These are phyloP conservation scores for Metschnikowia sp. DNA, from an alignment of 805 yeast genomes.

Conservation along the genomic window DNA sequence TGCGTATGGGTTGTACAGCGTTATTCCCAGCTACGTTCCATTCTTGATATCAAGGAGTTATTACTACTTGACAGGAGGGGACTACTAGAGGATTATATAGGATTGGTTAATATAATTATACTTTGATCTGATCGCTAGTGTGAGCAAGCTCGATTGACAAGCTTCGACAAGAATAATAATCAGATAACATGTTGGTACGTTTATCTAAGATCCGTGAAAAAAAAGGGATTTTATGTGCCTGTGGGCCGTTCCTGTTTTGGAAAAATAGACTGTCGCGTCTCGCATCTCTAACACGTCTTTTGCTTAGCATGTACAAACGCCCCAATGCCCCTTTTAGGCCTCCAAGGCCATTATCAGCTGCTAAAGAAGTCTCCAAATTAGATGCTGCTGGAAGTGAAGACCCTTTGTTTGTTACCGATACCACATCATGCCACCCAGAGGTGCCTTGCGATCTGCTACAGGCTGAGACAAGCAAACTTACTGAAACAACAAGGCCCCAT, in stretches of 20 bases:
- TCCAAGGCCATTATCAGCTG: constrained; percentile 30
- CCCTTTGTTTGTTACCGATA: constrained; percentile 4
- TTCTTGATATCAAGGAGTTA: constrained; percentile 29
- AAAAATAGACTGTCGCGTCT: constrained; percentile 2
- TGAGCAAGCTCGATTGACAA: too few species aligned
- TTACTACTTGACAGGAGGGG: constrained; percentile 34
- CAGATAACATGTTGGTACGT: too few species aligned
- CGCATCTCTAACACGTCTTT: constrained; percentile 2
- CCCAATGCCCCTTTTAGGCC: constrained; percentile 52
- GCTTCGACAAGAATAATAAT: too few species aligned
- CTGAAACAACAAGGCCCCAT: neutral
- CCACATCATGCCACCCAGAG: neutral
- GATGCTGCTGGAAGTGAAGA: neutral
- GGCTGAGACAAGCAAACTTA: too few species aligned
- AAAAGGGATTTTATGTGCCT: too few species aligned
- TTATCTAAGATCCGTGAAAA: too few species aligned
- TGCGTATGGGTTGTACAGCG: constrained; percentile 17
- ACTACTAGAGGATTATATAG: constrained; percentile 7
- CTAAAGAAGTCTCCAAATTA: neutral
- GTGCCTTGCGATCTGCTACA: too few species aligned
- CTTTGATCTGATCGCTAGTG: too few species aligned
- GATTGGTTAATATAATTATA: constrained; percentile 2
- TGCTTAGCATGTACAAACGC: constrained; percentile 18
- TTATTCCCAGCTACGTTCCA: constrained; percentile 26
- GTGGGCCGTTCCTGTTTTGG: too few species aligned